Conservation (phyloP, 805 yeast species). For the Zygoascus biomembranicola region DNA sequence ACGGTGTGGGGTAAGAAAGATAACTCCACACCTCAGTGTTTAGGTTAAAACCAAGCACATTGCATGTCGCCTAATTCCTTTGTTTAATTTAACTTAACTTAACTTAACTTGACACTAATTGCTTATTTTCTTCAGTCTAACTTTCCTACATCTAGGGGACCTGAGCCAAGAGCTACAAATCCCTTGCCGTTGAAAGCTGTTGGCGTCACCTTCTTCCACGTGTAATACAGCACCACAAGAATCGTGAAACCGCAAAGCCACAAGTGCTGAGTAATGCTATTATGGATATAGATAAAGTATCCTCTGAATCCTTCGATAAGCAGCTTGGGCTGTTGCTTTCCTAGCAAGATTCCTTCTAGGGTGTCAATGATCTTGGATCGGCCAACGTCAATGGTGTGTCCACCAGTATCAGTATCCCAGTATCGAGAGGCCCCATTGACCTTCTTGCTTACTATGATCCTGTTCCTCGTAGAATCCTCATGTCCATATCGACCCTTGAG, state of each 20-base stretch:
- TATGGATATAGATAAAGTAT: background rate
- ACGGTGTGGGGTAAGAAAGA: too few relatives aligned
- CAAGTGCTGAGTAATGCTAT: background rate
- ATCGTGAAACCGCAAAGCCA: background rate
- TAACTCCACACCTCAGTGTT: too few relatives aligned
- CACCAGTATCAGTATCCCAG: slow-evolving; percentile 24
- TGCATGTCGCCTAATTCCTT: too few relatives aligned
- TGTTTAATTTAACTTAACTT: too few relatives aligned
- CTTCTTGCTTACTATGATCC: slow-evolving; percentile 23
- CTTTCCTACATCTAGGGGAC: background rate
- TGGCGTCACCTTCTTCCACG: background rate
- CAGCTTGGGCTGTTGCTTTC: slow-evolving; percentile 9
- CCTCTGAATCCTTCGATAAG: slow-evolving; percentile 6
- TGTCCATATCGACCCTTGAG: slow-evolving; percentile 21
- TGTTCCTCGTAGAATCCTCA: slow-evolving; percentile 9
- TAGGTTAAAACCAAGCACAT: too few relatives aligned
- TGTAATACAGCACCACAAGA: background rate
- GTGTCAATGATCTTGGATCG: slow-evolving; percentile 17
- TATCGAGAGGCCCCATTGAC: slow-evolving; percentile 16
- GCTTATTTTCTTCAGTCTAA: background rate
- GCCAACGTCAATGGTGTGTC: slow-evolving; percentile 17
- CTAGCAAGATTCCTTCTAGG: slow-evolving; percentile 10
- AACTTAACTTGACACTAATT: background rate
- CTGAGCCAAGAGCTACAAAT: background rate
- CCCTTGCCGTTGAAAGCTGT: too few relatives aligned